A percentile compares a stretch with the other conserved stretches of the same genome.
Evolutionary conservation across 805 yeast genomes (phyloP).

Genomic region (Jamesozyma gamospora): DNA sequence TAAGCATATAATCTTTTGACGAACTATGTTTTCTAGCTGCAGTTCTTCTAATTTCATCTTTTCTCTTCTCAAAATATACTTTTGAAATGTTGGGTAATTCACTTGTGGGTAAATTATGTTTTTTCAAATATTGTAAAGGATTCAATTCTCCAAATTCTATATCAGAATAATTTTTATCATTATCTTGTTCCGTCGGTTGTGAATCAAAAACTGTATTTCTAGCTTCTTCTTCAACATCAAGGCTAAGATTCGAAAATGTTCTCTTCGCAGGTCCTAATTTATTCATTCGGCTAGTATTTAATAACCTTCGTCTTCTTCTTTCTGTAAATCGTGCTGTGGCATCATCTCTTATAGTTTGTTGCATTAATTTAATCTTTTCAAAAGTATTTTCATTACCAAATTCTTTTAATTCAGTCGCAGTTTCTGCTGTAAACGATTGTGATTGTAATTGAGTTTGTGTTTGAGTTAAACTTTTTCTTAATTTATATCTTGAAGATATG

Average conservation of each 20-base stretch:
- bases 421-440: not conserved
- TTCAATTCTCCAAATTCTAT: slow-evolving; percentile 32
- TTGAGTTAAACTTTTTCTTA: not conserved
- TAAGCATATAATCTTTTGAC: slow-evolving; percentile 2
- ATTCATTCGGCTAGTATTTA: slow-evolving; percentile 17
- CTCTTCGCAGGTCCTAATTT: slow-evolving; percentile 28
- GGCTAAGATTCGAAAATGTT: slow-evolving; percentile 7
- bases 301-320: slow-evolving; percentile 21
- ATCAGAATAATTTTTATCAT: slow-evolving; percentile 8
- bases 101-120: slow-evolving; percentile 29
- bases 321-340: slow-evolving; percentile 17
- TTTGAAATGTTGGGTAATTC: slow-evolving; percentile 32
- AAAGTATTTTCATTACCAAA: not conserved
- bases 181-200: not conserved
- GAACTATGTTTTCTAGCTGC: slow-evolving; percentile 20
- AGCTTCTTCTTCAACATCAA: not conserved
- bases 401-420: not conserved
- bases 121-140: slow-evolving; percentile 33
- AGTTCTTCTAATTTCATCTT: slow-evolving; percentile 24
- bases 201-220: not conserved
- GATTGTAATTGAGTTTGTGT: not conserved
- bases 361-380: slow-evolving; percentile 14
- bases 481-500: not conserved
- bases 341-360: slow-evolving; percentile 22
- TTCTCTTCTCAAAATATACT: slow-evolving; percentile 31